phyloP scores from a whole-genome alignment of 768 basidiomycete genomes.

The Rhodotorula toruloides region DNA sequence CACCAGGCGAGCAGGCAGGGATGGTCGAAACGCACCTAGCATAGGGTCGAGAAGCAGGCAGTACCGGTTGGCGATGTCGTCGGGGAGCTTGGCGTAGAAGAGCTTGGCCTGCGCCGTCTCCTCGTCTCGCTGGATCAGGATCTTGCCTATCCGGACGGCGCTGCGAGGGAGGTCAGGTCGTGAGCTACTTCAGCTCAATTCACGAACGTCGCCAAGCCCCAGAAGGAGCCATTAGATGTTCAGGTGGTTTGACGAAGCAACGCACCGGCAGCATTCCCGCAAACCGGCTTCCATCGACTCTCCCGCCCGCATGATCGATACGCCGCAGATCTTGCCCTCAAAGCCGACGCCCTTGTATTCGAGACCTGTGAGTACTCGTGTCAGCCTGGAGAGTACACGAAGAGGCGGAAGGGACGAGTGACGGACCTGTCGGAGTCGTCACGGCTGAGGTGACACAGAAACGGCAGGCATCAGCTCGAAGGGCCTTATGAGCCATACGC shows the following conservation, averaged over 20 bases:
- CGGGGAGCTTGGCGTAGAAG: constrained; percentile 70
- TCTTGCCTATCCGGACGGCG: constrained; percentile 79
- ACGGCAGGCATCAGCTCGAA: background rate
- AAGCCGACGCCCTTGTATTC: constrained; percentile 88
- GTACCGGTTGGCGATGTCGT: constrained; percentile 84
- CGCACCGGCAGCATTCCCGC: constrained; percentile 87
- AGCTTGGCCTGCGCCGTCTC: constrained; percentile 88
- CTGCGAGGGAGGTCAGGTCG: background rate
- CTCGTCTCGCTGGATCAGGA: constrained; percentile 96
- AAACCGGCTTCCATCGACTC: constrained; percentile 99
- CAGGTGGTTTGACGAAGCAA: too few species aligned
- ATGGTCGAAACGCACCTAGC: constrained; percentile 61
- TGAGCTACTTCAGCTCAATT: background rate
- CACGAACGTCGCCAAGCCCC: too few species aligned
- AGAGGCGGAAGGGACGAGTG: constrained; percentile 10
- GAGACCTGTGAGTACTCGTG: constrained; percentile 57
- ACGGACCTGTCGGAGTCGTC: constrained; percentile 69
- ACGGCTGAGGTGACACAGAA: constrained; percentile 47
- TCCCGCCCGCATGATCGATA: constrained; percentile 64
- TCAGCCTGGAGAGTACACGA: background rate
- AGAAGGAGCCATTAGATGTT: background rate
- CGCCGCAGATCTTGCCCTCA: constrained; percentile 62
- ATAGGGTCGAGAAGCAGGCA: constrained; percentile 94
- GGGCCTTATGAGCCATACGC: background rate
- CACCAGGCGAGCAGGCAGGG: background rate